These are phyloP conservation scores for Cyclostephanos invisitatus DNA, from an alignment of 108 stramenopile genomes.

Conservation along the genomic window DNA sequence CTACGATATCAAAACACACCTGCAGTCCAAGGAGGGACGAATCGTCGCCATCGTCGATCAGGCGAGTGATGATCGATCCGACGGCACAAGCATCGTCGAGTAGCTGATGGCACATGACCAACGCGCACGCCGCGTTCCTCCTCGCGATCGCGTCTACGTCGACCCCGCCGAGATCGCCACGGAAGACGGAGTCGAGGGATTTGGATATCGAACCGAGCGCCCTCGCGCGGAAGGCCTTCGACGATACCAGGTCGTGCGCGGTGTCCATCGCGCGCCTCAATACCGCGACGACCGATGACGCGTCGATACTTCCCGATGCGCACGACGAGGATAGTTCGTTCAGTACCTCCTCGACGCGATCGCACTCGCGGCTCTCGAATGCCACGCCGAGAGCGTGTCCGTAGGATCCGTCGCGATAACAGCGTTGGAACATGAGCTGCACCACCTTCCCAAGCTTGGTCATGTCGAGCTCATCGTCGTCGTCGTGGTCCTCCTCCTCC, in stretches of 20 bases:
- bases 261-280: conserved; percentile 63
- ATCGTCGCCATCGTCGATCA: conserved; percentile 63
- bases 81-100: conserved; percentile 67
- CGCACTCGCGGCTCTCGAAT: conserved; percentile 80
- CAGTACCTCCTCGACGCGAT: conserved; percentile 58
- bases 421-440: conserved; percentile 90
- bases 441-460: conserved; percentile 91
- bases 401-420: conserved; percentile 82
- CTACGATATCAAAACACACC: conserved; percentile 93
- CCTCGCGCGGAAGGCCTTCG: conserved; percentile 76
- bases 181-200: conserved; percentile 26
- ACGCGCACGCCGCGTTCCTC: conserved; percentile 56
- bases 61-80: conserved; percentile 63
- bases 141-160: background rate
- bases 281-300: conserved; percentile 7
- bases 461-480: conserved; percentile 63
- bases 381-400: conserved; percentile 97
- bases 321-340: background rate
- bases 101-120: conserved; percentile 78
- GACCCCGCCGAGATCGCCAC: background rate
- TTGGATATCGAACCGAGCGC: conserved; percentile 73
- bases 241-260: conserved; percentile 61
- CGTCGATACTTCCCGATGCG: background rate
- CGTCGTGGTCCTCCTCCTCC: conserved; percentile 18
- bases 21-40: conserved; percentile 92